Conservation (phyloP, 1,284 basidiomycete species). For the Puccinia novopanici region DNA sequence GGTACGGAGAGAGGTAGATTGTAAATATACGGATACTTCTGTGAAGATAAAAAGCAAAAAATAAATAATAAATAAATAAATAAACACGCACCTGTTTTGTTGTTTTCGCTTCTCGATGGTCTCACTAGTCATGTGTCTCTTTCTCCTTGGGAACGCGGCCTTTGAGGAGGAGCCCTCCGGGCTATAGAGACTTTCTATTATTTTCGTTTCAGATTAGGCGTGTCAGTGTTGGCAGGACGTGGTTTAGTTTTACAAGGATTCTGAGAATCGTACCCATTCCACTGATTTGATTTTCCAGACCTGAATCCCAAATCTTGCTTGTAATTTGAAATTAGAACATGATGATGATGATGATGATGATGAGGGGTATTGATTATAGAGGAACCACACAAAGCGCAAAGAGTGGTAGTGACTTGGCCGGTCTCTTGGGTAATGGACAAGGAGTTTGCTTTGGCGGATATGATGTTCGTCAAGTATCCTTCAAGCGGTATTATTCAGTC, state of each 20-base stretch:
- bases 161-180: constrained; percentile 9
- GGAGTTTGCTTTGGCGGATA: not conserved
- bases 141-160: constrained; percentile 21
- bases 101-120: constrained; percentile 36
- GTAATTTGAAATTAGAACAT: constrained; percentile 25
- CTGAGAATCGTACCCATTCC: constrained; percentile 24
- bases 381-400: not conserved
- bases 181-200: constrained; percentile 30
- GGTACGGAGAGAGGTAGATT: not conserved
- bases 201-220: not conserved
- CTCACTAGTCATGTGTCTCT: constrained; percentile 35
- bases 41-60: not conserved
- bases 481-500: too few relatives aligned
- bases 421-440: too few relatives aligned
- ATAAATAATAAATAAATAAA: too few relatives aligned
- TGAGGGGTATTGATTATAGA: too few relatives aligned
- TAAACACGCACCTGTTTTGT: constrained; percentile 28
- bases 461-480: constrained; percentile 7
- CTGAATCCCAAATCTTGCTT: too few relatives aligned
- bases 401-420: not conserved
- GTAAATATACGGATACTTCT: not conserved
- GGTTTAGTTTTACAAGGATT: not conserved
- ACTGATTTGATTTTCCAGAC: too few relatives aligned
- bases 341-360: constrained; percentile 16
- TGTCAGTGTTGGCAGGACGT: not conserved